Base-by-base conservation (phyloP, 192 early-diverging fungal species). In the Podila epicladia region DNA sequence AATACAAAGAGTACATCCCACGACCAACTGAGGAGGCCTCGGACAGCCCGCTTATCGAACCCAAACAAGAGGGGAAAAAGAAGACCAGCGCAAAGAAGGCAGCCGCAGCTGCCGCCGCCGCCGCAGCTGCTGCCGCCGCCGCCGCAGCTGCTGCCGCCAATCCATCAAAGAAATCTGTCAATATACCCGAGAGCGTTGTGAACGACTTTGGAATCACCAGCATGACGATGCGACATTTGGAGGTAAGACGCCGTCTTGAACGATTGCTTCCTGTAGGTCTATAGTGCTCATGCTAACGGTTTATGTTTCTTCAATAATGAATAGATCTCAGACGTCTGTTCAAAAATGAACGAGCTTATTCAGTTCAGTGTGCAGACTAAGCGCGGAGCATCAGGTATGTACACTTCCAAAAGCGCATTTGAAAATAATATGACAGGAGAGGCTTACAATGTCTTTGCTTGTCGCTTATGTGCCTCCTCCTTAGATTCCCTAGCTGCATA, bases 151-250 rank as follows among this genome's bases (percentile, higher is more conserved):
- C 45, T 13, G 59, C 33, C 11, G 22, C 53, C 0, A 22, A 33
- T 3, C 24, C 28, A 0, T 73, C 69, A 20, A 68, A 69, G 48
- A 7, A 31, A 12, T 9, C 49, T 29, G 70, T 48, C 22, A 68
- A 28, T 50, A 69, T 80, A 64, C 71, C 77, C 20, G 77, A 80
- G 35, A 80, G 35, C 41, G 37, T 61, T 32, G 62, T 80, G 8
- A 80, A 80, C 22, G 77, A 80, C 45, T 80, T 67, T 65, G 77
- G 77, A 11, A 59, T 80, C 2, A 19, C 71, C 4, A n/a, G 37
- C 22, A 68, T 69, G 6, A 49, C 67, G 5, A 61, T 73, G 70
- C 65, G 62, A 9, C n/a, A 65, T 19, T 55, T 80, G 67, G 77
- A 80, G 62, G 77, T 80, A 63, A 41, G 60, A 9, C 7, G 13